Conservation (phyloP, 1,139 yeast genomes). For the Geotrichum candidum region DNA sequence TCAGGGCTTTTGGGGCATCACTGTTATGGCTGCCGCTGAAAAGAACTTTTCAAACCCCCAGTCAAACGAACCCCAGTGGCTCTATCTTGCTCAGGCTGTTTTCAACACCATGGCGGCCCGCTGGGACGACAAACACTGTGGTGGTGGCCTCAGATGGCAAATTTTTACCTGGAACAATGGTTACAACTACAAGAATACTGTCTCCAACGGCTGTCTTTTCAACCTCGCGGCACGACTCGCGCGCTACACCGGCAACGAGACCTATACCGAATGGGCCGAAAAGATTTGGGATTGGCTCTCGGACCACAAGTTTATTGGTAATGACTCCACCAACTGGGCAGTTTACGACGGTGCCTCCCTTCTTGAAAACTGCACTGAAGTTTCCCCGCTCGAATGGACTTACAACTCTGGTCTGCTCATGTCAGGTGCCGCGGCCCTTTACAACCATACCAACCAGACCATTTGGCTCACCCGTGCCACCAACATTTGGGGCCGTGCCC, state of each 20-base stretch:
- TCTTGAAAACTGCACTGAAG: constrained; percentile 53
- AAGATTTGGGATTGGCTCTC: constrained; percentile 78
- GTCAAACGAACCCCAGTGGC: constrained; percentile 54
- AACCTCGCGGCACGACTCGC: constrained; percentile 83
- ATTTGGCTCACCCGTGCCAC: constrained; percentile 56
- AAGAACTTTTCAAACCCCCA: constrained; percentile 65
- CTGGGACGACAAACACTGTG: constrained; percentile 73
- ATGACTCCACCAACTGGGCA: constrained; percentile 36
- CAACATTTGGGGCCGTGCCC: constrained; percentile 41
- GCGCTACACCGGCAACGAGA: constrained; percentile 63
- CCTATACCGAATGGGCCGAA: constrained; percentile 80
- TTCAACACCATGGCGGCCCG: constrained; percentile 85
- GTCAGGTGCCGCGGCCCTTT: constrained; percentile 77
- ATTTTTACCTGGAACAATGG: constrained; percentile 93
- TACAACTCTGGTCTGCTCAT: constrained; percentile 80
- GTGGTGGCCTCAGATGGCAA: constrained; percentile 95
- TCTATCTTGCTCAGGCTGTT: constrained; percentile 66
- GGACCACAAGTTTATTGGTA: constrained; percentile 48
- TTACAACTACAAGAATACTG: constrained; percentile 84
- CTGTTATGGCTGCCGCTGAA: constrained; percentile 80
- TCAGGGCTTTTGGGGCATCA: constrained; percentile 86
- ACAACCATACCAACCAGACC: constrained; percentile 64
- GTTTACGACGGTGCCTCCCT: constrained; percentile 77
- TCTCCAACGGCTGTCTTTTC: constrained; percentile 86
- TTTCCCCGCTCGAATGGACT: constrained; percentile 69